Evolutionary conservation across 306 rosid genomes (phyloP), one percentile per base, ranked within the genome.

Genomic region (Dryas alaskensis): DNA sequence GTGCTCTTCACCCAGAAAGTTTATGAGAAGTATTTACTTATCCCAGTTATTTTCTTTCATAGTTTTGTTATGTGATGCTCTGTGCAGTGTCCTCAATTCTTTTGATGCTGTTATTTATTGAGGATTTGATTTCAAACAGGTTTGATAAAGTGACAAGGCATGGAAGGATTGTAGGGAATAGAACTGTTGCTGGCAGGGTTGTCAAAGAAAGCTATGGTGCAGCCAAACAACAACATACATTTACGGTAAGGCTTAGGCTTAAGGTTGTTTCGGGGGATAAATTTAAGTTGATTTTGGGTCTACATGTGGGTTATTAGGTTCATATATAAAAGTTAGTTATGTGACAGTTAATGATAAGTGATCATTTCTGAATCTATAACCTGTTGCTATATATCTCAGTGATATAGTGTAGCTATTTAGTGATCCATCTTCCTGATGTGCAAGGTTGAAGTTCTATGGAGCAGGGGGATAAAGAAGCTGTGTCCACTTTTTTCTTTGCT

Each of bases 391-490:
- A 45, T 44, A 42, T 48, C 0, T 22, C 25, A 16, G 16, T 66
- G 17, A 31, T 43, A 3, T 48, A 4, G 10, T n/a, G 44, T 59
- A 68, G 60, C 45, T 52, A n/a, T 48, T 7, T 47, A n/a, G 42
- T 63, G 47, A 59, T 76, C 60, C 46, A 57, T 63, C 55, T 72
- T 54, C 72, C 27, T 58, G 50, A 54, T 66, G 74, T 81, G 55
- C 73, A 83, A 84, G 96, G 92, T 89, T 57, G 97, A 92, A 78
- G 97, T 92, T 73, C 19, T 92, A 65, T 89, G 97, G 96, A 92
- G 89, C 84, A 81, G 67, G 73, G 96, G 97, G 42, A 60, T 70
- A 69, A 81, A 73, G 80, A 85, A 83, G 70, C 73, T 92, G 82
- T 74, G 85, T 62, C 84, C 85, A 6, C 89, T 86, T 58, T 86